phyloP scores from a whole-genome alignment of 371 early-diverging fungal genomes.

The Rhizopus stolonifer region DNA sequence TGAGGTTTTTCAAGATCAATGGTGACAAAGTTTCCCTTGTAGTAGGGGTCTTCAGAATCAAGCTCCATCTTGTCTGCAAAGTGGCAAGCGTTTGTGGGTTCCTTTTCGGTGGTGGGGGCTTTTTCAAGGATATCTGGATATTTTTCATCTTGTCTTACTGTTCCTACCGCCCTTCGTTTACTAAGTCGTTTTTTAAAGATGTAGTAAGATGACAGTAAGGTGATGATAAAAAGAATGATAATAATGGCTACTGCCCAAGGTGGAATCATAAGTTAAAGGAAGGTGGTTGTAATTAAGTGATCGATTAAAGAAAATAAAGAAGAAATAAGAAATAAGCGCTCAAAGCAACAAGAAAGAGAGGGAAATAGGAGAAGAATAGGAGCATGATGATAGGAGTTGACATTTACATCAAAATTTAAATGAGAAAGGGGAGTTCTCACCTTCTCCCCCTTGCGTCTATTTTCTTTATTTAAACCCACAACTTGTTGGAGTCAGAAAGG shows the following conservation, averaged over 20 bases:
- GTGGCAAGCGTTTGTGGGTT: constrained; percentile 20
- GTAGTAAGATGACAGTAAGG: constrained; percentile 6
- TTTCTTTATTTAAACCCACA: too few relatives aligned
- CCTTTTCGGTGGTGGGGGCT: neutral
- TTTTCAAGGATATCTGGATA: neutral
- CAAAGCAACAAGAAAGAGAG: neutral
- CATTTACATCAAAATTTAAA: too few relatives aligned
- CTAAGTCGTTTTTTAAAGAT: constrained; percentile 11
- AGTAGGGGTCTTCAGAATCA: constrained; percentile 31
- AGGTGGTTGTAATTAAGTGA: neutral
- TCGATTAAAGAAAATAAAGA: neutral
- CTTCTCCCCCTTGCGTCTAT: too few relatives aligned
- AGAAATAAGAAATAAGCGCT: neutral
- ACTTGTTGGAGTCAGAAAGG: neutral
- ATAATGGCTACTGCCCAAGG: constrained; percentile 26
- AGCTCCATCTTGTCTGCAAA: constrained; percentile 49
- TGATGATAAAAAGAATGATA: constrained; percentile 11
- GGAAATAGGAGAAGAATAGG: neutral
- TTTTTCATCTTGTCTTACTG: constrained; percentile 3
- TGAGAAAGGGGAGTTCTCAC: neutral
- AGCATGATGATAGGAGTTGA: neutral
- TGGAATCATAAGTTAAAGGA: constrained; percentile 2
- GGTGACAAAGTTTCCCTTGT: constrained; percentile 8
- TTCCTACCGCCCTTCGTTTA: constrained; percentile 10
- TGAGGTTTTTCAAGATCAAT: constrained; percentile 12